A percentile compares a stretch with the other conserved stretches of the same genome.
phyloP scores from a whole-genome alignment of 495 filamentous ascomycete genomes.

The Trichoderma parareesei region DNA sequence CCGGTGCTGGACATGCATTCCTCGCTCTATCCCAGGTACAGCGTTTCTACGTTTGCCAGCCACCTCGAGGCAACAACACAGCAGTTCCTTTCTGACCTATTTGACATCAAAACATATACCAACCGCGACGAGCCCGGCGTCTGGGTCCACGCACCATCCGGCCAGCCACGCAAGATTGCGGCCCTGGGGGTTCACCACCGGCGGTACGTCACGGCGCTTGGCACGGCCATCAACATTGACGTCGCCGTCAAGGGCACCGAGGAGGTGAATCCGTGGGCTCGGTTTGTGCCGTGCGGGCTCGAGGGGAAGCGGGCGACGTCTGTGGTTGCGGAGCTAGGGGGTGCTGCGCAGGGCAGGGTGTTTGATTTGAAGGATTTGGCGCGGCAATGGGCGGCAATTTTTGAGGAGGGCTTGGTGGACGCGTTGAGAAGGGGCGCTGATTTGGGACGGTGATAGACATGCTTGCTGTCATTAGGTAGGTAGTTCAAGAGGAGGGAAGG shows the following conservation, averaged over 20 bases:
- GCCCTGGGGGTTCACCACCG: constrained; percentile 84
- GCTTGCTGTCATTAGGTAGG: background rate
- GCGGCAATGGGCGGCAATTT: background rate
- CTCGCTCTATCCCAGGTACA: constrained; percentile 28
- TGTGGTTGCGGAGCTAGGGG: constrained; percentile 32
- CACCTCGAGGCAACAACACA: constrained; percentile 71
- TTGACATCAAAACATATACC: constrained; percentile 49
- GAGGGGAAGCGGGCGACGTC: constrained; percentile 69
- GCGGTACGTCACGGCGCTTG: constrained; percentile 76
- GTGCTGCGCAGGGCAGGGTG: background rate
- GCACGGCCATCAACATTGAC: constrained; percentile 73
- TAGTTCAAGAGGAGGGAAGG: background rate
- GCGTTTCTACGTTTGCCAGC: constrained; percentile 58
- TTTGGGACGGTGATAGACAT: background rate
- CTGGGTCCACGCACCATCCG: constrained; percentile 46
- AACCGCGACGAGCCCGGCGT: constrained; percentile 77
- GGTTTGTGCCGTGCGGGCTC: constrained; percentile 83
- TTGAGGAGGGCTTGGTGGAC: constrained; percentile 8
- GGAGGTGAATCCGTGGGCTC: constrained; percentile 33
- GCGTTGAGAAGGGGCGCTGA: background rate
- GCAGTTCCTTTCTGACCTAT: constrained; percentile 41
- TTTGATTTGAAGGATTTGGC: constrained; percentile 57
- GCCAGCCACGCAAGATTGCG: constrained; percentile 62
- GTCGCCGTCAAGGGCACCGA: constrained; percentile 32
- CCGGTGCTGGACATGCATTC: constrained; percentile 67